These are phyloP conservation scores for Biscogniauxia mediterranea DNA, from an alignment of 2,329 filamentous ascomycete genomes.

Conservation along the genomic window DNA sequence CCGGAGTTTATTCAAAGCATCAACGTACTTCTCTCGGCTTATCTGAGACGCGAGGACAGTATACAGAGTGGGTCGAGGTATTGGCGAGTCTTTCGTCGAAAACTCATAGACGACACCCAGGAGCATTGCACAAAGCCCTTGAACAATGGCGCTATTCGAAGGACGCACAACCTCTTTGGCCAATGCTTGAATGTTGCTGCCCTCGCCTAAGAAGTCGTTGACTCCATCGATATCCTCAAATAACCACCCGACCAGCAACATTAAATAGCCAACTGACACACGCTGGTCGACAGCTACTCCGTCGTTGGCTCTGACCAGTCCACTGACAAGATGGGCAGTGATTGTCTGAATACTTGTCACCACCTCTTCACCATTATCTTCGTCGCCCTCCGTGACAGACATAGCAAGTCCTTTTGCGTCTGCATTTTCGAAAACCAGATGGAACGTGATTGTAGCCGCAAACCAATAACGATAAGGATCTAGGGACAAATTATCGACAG, in stretches of 20 bases:
- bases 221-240: constrained; percentile 91
- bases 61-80: constrained; percentile 77
- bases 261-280: constrained; percentile 80
- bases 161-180: constrained; percentile 68
- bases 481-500: constrained; percentile 57
- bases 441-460: constrained; percentile 80
- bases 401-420: constrained; percentile 79
- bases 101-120: constrained; percentile 94
- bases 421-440: constrained; percentile 77
- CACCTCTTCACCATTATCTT: constrained; percentile 86
- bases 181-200: constrained; percentile 85
- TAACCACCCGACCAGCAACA: constrained; percentile 84
- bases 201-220: constrained; percentile 89
- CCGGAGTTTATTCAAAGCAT: constrained; percentile 74
- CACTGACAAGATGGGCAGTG: constrained; percentile 79
- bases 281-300: constrained; percentile 46
- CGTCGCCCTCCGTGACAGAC: constrained; percentile 84
- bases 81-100: constrained; percentile 93
- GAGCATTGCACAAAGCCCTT: constrained; percentile 80
- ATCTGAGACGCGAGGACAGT: constrained; percentile 73
- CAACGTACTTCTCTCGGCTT: constrained; percentile 83
- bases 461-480: constrained; percentile 93
- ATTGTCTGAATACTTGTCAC: constrained; percentile 91
- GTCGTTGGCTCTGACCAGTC: constrained; percentile 73
- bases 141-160: constrained; percentile 64